These are phyloP conservation scores for Rehmannia glutinosa DNA, from an alignment of 257 asterid genomes.

Conservation along the genomic window DNA sequence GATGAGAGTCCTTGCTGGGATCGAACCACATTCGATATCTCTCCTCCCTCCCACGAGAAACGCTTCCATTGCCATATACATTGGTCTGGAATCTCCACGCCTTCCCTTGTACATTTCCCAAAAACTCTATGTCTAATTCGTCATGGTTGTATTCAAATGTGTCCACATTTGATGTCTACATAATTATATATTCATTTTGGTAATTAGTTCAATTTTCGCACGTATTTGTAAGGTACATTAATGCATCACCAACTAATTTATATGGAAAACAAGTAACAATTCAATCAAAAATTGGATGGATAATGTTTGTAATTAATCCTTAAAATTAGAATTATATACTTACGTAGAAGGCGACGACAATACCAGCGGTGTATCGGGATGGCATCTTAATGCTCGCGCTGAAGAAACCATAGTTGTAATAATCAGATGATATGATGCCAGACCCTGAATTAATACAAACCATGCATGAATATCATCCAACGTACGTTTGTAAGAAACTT, in stretches of 20 bases:
- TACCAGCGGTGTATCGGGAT: conserved; percentile 59
- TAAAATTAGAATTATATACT: conserved; percentile 5
- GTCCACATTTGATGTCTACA: conserved; percentile 70
- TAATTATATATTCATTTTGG: background rate
- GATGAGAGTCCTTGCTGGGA: conserved; percentile 66
- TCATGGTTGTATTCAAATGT: conserved; percentile 79
- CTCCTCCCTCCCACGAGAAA: conserved; percentile 80
- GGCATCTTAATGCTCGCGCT: conserved; percentile 77
- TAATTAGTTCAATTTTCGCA: no score
- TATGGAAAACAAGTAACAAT: no score
- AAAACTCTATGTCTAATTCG: conserved; percentile 70
- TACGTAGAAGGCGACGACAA: conserved; percentile 78
- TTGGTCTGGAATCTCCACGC: conserved; percentile 87
- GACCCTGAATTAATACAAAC: conserved; percentile 48
- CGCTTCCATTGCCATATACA: conserved; percentile 70
- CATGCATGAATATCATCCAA: background rate
- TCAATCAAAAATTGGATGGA: no score
- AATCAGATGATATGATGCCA: conserved; percentile 68
- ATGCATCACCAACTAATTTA: no score
- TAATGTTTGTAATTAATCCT: no score
- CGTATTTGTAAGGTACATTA: no score
- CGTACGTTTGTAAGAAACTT: no score
- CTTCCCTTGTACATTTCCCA: conserved; percentile 63
- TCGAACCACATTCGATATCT: conserved; percentile 77
- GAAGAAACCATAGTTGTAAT: conserved; percentile 71